phyloP scores from a whole-genome alignment of 257 asterid genomes.

The Solanum microdontum region DNA sequence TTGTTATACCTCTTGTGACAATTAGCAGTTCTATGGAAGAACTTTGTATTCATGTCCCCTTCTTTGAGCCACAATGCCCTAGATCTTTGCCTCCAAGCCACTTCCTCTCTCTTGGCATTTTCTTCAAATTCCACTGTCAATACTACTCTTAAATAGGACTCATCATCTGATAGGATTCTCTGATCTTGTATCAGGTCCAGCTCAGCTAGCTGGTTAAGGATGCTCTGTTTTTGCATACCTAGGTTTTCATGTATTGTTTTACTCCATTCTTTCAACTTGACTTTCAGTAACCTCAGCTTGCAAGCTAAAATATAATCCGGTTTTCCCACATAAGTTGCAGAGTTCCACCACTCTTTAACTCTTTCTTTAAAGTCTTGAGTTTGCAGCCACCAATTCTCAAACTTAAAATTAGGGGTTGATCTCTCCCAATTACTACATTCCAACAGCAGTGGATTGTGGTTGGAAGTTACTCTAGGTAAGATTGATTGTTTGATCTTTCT shows the following conservation, averaged over 20 bases:
- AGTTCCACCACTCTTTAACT: neutral
- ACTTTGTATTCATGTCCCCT: neutral
- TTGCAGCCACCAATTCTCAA: neutral
- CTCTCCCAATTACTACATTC: neutral
- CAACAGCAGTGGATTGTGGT: neutral
- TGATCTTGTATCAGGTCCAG: neutral
- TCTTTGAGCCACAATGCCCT: neutral
- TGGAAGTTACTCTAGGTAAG: no score
- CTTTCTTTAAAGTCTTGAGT: no score
- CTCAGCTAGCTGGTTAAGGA: neutral
- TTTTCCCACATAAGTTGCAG: neutral
- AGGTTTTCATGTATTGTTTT: neutral
- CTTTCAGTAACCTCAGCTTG: neutral
- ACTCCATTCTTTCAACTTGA: no score
- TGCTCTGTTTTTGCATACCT: no score
- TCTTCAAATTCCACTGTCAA: neutral
- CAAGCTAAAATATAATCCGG: neutral
- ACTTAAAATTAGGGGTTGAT: neutral
- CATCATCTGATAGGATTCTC: neutral
- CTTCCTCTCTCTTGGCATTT: neutral
- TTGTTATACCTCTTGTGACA: neutral
- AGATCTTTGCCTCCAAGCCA: neutral
- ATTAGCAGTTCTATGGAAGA: no score
- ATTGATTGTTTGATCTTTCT: no score
- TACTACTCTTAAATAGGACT: neutral